Evolutionary conservation across 2,329 filamentous ascomycete species (phyloP).

Genomic region (Endoconidiophora polonica): DNA sequence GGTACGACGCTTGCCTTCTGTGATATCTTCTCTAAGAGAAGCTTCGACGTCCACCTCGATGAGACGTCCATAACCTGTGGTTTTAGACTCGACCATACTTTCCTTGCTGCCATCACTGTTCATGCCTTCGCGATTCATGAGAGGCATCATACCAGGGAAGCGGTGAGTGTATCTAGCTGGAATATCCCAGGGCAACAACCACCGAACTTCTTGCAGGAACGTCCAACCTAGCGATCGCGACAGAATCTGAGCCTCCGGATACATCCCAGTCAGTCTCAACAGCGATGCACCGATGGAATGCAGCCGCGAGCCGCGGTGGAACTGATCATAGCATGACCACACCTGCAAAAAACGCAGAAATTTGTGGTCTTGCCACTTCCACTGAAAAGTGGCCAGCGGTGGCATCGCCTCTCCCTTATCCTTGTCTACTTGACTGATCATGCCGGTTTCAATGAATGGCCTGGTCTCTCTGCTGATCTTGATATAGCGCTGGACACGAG

Average conservation of each 20-base stretch:
- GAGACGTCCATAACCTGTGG: slow-evolving; percentile 37
- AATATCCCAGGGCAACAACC: slow-evolving; percentile 55
- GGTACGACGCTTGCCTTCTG: slow-evolving; percentile 36
- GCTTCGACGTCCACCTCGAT: slow-evolving; percentile 30
- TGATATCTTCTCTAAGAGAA: slow-evolving; percentile 26
- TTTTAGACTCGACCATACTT: background rate
- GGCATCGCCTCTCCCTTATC: background rate
- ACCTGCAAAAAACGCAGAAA: slow-evolving; percentile 53
- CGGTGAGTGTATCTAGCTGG: slow-evolving; percentile 42
- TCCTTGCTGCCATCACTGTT: background rate
- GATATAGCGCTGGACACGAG: slow-evolving; percentile 33
- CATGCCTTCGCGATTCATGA: slow-evolving; percentile 12
- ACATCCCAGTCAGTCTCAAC: slow-evolving; percentile 43
- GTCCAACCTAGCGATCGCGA: slow-evolving; percentile 35
- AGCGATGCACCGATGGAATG: slow-evolving; percentile 48
- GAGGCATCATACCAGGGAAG: slow-evolving; percentile 27
- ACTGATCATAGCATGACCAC: slow-evolving; percentile 43
- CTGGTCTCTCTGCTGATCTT: slow-evolving; percentile 33
- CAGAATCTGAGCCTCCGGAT: slow-evolving; percentile 32
- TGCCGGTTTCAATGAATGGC: slow-evolving; percentile 33
- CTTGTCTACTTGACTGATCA: slow-evolving; percentile 20
- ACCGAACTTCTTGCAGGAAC: slow-evolving; percentile 62
- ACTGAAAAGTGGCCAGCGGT: slow-evolving; percentile 18
- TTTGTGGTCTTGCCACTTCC: slow-evolving; percentile 33
- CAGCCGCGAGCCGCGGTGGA: slow-evolving; percentile 33